Evolutionary conservation across 345 rosid species (phyloP).

Genomic region (Anastatica hierochuntica): DNA sequence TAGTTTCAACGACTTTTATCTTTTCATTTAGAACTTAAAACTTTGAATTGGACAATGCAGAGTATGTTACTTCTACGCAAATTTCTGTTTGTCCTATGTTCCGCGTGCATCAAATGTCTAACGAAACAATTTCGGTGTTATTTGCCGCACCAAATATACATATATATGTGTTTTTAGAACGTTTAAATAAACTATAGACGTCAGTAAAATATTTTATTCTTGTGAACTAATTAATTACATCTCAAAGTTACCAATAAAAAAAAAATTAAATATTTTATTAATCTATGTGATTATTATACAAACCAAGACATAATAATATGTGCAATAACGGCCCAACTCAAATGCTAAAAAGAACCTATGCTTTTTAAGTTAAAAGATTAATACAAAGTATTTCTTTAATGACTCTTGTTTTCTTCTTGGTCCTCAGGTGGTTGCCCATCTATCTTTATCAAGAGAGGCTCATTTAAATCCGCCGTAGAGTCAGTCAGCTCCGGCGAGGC

Average conservation of each 20-base stretch:
- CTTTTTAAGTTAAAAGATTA: slow-evolving; percentile 1
- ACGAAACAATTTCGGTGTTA: too few species aligned
- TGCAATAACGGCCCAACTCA: slow-evolving; percentile 1
- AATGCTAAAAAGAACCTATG: slow-evolving; percentile 6
- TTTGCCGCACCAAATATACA: too few species aligned
- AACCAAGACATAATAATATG: neutral
- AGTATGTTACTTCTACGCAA: too few species aligned
- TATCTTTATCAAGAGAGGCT: slow-evolving; percentile 76
- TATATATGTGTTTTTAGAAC: too few species aligned
- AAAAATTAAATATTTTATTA: neutral
- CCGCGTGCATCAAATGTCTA: too few species aligned
- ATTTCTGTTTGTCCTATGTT: too few species aligned
- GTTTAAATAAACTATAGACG: too few species aligned
- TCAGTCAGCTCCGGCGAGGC: slow-evolving; percentile 38
- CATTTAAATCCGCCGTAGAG: slow-evolving; percentile 35
- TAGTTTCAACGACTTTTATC: too few species aligned
- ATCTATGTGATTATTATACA: slow-evolving; percentile 13
- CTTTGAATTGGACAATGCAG: too few species aligned
- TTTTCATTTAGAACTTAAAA: too few species aligned
- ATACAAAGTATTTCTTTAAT: neutral
- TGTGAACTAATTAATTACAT: neutral
- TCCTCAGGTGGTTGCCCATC: slow-evolving; percentile 24
- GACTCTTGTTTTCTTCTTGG: slow-evolving; percentile 21
- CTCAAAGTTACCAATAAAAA: too few species aligned
- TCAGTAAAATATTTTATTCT: too few species aligned